These are phyloP conservation scores for Cryphonectria parasitica DNA, from an alignment of 2,329 filamentous ascomycete genomes.

Conservation along the genomic window DNA sequence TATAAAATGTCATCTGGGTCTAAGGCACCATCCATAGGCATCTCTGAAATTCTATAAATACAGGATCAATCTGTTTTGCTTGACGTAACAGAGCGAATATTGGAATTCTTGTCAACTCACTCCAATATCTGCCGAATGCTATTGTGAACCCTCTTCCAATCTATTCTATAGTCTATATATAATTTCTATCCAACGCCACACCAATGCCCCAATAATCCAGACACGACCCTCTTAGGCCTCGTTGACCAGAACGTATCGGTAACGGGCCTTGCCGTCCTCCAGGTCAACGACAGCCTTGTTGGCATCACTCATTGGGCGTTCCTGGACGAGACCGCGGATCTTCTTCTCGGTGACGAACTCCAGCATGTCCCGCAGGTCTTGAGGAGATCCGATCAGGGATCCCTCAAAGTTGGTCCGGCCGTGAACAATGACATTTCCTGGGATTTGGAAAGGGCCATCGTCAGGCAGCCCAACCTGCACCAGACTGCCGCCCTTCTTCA, in stretches of 20 bases:
- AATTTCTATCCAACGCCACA: not conserved
- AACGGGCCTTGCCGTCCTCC: slow-evolving; percentile 55
- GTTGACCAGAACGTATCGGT: slow-evolving; percentile 51
- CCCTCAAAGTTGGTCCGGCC: slow-evolving; percentile 57
- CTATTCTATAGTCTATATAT: not conserved
- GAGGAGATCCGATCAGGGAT: slow-evolving; percentile 48
- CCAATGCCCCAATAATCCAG: not conserved
- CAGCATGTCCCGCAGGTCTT: slow-evolving; percentile 63
- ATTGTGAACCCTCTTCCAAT: not conserved
- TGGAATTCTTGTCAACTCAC: not conserved
- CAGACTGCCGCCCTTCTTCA: slow-evolving; percentile 63
- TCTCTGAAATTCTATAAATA: not conserved
- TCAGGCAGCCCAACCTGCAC: slow-evolving; percentile 69
- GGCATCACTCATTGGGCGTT: slow-evolving; percentile 56
- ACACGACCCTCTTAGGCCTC: slow-evolving; percentile 34
- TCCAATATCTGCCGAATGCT: not conserved
- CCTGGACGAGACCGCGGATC: slow-evolving; percentile 58
- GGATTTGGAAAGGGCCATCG: slow-evolving; percentile 48
- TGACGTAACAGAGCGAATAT: not conserved
- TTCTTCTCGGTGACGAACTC: slow-evolving; percentile 59
- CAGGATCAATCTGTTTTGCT: not conserved
- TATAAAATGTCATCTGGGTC: not conserved
- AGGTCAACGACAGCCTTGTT: slow-evolving; percentile 60
- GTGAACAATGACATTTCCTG: slow-evolving; percentile 58
- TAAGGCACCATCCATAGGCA: not conserved